A percentile compares a stretch with the other conserved stretches of the same genome.
Evolutionary conservation across 805 yeast genomes (phyloP).

Genomic region (Candida gorgasii): DNA sequence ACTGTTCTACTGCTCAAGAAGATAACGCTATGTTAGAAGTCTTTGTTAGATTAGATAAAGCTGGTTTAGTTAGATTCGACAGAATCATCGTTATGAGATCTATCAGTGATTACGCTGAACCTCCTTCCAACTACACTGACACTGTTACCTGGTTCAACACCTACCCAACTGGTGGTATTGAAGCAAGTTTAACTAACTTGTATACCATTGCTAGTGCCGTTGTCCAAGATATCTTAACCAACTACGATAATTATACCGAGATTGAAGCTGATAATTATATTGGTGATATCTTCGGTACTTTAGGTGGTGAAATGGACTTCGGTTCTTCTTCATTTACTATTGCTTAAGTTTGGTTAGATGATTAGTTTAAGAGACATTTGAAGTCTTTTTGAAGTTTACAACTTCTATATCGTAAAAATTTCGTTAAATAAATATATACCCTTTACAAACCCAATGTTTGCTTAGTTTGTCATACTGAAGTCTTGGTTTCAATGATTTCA

Average conservation of each 20-base stretch:
- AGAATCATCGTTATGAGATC: slow-evolving; percentile 63
- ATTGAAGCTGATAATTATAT: slow-evolving; percentile 49
- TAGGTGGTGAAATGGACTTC: slow-evolving; percentile 47
- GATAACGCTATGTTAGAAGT: slow-evolving; percentile 67
- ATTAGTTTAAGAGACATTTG: no score
- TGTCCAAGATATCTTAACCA: slow-evolving; percentile 49
- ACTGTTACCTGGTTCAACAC: slow-evolving; percentile 53
- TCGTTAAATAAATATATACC: background rate
- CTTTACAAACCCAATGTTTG: background rate
- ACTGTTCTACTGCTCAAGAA: slow-evolving; percentile 66
- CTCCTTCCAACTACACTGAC: slow-evolving; percentile 45
- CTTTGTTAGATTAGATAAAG: slow-evolving; percentile 51
- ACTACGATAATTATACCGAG: slow-evolving; percentile 46
- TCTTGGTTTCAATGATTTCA: no score
- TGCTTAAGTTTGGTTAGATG: no score
- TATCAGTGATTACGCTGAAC: slow-evolving; percentile 58
- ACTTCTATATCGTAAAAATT: background rate
- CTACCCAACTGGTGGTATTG: slow-evolving; percentile 52
- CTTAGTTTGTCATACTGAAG: background rate
- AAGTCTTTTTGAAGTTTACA: no score
- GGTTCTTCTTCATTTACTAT: slow-evolving; percentile 23
- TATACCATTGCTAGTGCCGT: slow-evolving; percentile 55
- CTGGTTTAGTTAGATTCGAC: slow-evolving; percentile 56
- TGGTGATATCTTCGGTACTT: slow-evolving; percentile 60
- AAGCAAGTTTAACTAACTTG: slow-evolving; percentile 51